phyloP scores from a whole-genome alignment of 352 stramenopile genomes.

The Peronospora tabacina region DNA sequence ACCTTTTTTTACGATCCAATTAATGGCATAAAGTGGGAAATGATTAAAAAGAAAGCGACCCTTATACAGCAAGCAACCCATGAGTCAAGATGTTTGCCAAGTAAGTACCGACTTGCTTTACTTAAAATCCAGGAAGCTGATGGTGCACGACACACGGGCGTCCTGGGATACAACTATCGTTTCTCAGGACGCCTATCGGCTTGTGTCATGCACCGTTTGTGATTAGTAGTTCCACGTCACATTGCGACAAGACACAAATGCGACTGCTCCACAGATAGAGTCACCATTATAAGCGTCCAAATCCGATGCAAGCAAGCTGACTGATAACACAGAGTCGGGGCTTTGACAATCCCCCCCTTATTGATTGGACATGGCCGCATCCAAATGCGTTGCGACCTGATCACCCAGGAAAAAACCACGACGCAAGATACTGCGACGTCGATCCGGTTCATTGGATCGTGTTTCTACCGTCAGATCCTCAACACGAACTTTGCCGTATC shows the following conservation, averaged over 20 bases:
- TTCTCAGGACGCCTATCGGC: no score
- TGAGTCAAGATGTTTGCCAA: no score
- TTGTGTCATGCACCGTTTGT: no score
- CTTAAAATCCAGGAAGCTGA: no score
- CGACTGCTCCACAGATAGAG: constrained; percentile 5
- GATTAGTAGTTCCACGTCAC: constrained; percentile 25
- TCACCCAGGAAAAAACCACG: constrained; percentile 38
- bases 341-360: constrained; percentile 19
- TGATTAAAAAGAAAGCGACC: no score
- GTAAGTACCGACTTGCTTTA: no score
- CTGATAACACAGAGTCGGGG: constrained; percentile 9
- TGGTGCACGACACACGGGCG: no score
- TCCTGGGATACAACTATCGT: no score
- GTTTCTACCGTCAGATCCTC: constrained; percentile 37
- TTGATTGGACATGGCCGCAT: constrained; percentile 36
- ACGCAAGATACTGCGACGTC: constrained; percentile 21
- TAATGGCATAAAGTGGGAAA: no score
- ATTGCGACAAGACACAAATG: constrained; percentile 20
- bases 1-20: no score
- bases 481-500: constrained; percentile 49
- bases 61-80: no score
- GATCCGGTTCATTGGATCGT: constrained; percentile 27
- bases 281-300: constrained; percentile 1
- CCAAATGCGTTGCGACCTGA: constrained; percentile 65
- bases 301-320: constrained; percentile 19